A percentile compares a stretch with the other conserved stretches of the same genome.
Conservation (phyloP, 1,139 yeast species). For the Hemisphaericaspora xylanilytica region DNA sequence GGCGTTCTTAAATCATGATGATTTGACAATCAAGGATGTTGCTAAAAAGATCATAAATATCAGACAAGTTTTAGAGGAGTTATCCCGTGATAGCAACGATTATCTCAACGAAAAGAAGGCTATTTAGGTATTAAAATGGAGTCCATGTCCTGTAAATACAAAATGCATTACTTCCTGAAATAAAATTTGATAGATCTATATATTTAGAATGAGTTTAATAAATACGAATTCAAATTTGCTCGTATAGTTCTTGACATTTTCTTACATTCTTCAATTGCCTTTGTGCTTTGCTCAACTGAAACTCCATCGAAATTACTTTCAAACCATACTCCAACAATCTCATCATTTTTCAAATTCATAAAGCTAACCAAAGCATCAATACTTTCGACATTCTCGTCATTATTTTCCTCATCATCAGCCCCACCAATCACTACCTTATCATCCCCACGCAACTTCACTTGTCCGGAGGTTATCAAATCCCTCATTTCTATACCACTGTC, state of each 20-base stretch:
- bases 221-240: constrained; percentile 40
- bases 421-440: constrained; percentile 17
- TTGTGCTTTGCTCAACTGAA: constrained; percentile 26
- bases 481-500: constrained; percentile 80
- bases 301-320: constrained; percentile 36
- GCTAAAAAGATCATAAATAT: constrained; percentile 43
- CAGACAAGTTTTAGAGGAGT: constrained; percentile 43
- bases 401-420: constrained; percentile 12
- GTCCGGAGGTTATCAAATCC: constrained; percentile 77
- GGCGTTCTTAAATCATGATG: constrained; percentile 36
- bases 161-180: not conserved
- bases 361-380: constrained; percentile 48
- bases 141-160: not conserved
- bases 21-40: constrained; percentile 33
- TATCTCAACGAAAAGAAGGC: constrained; percentile 3
- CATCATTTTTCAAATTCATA: constrained; percentile 53
- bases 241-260: constrained; percentile 44
- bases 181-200: constrained; percentile 3
- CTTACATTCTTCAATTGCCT: constrained; percentile 40
- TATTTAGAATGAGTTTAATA: constrained; percentile 12
- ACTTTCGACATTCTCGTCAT: constrained; percentile 17
- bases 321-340: constrained; percentile 56
- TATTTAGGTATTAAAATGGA: constrained; percentile 1
- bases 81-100: constrained; percentile 27
- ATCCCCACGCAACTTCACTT: constrained; percentile 27